These are phyloP conservation scores for Fusarium piperis DNA, from an alignment of 2,329 filamentous ascomycete genomes.

Conservation along the genomic window DNA sequence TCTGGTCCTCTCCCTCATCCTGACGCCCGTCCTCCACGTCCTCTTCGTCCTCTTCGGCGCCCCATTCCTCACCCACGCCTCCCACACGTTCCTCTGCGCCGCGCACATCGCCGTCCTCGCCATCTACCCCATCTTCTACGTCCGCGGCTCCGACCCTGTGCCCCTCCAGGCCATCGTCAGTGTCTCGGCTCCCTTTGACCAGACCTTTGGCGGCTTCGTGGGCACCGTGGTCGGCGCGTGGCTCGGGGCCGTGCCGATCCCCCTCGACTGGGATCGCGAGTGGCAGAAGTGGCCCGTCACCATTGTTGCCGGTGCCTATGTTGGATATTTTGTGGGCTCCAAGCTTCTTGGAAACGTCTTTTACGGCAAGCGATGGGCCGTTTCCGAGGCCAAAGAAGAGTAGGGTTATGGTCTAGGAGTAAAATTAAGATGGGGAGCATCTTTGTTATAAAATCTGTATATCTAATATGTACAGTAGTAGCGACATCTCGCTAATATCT, in stretches of 20 bases:
- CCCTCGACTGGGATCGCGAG: conserved; percentile 97
- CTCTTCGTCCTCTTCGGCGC: conserved; percentile 89
- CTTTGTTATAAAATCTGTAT: background rate
- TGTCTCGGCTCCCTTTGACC: conserved; percentile 77
- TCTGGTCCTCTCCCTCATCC: conserved; percentile 71
- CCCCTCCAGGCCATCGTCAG: conserved; percentile 78
- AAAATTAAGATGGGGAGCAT: background rate
- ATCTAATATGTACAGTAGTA: background rate
- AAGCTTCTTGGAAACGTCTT: conserved; percentile 63
- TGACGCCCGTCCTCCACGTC: conserved; percentile 71
- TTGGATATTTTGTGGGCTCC: conserved; percentile 79
- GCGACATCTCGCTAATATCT: background rate
- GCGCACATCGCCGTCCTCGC: conserved; percentile 83
- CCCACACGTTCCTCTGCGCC: conserved; percentile 82
- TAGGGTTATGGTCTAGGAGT: conserved; percentile 7
- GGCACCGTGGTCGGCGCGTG: conserved; percentile 85
- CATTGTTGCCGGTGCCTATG: conserved; percentile 83
- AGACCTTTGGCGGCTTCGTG: conserved; percentile 83
- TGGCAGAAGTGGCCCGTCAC: conserved; percentile 99
- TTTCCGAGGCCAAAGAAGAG: conserved; percentile 41
- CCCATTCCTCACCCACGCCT: conserved; percentile 82
- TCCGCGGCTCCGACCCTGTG: conserved; percentile 77
- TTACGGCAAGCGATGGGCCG: conserved; percentile 56
- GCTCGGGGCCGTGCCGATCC: conserved; percentile 94
- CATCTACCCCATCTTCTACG: conserved; percentile 84